phyloP scores from a whole-genome alignment of 75 land plant genomes.

The Pseudotsuga menziesii region DNA sequence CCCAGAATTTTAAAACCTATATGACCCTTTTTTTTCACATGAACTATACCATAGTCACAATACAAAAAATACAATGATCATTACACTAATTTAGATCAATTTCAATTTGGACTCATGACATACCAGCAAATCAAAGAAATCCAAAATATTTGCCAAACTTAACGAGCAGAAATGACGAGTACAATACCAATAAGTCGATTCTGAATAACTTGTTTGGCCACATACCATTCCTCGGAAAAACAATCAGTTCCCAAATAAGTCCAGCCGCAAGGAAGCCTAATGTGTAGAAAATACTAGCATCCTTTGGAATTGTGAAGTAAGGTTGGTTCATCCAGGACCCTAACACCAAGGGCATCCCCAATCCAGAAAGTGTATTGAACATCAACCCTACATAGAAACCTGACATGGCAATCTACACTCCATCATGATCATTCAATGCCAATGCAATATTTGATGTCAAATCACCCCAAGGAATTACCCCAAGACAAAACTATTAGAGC shows the following conservation, averaged over 20 bases:
- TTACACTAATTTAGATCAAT: too few relatives aligned
- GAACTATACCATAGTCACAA: too few relatives aligned
- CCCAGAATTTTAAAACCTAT: too few relatives aligned
- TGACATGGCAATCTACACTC: constrained; percentile 68
- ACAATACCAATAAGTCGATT: constrained; percentile 54
- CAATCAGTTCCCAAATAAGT: constrained; percentile 58
- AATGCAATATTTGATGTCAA: constrained; percentile 55
- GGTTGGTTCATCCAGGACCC: constrained; percentile 59
- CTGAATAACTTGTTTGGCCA: constrained; percentile 50
- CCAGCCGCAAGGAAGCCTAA: constrained; percentile 56
- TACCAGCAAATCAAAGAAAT: constrained; percentile 2
- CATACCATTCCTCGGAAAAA: constrained; percentile 59
- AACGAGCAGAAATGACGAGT: constrained; percentile 43
- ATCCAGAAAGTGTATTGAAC: constrained; percentile 69
- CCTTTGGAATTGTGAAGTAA: constrained; percentile 33
- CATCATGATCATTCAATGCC: constrained; percentile 50
- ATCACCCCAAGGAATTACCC: constrained; percentile 86
- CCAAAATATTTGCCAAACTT: constrained; percentile 33
- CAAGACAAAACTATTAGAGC: constrained; percentile 82
- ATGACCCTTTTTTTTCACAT: too few relatives aligned
- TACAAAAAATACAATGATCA: too few relatives aligned
- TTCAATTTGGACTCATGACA: neutral
- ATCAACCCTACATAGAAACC: constrained; percentile 89
- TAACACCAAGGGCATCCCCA: constrained; percentile 60
- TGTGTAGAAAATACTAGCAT: constrained; percentile 41